A percentile compares a stretch with the other conserved stretches of the same genome.
These are phyloP conservation scores for Xylaria sp. DNA, from an alignment of 2,329 filamentous ascomycete genomes.

Conservation along the genomic window DNA sequence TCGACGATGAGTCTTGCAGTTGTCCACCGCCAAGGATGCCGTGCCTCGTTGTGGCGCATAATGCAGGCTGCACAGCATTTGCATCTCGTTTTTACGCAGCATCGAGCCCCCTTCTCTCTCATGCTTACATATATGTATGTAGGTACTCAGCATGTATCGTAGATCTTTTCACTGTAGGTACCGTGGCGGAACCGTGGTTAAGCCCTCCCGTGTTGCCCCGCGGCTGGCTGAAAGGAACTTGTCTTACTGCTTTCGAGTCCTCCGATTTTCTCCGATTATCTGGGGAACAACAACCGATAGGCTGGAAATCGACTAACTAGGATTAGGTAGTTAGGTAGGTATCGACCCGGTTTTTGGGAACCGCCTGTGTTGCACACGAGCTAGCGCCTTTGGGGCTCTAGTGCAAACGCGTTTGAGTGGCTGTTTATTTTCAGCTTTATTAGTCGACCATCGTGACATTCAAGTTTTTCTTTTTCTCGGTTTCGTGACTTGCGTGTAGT, in stretches of 20 bases:
- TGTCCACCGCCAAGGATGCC: constrained; percentile 4
- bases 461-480: constrained; percentile 16
- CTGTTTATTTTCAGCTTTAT: constrained; percentile 5
- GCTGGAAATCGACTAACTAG: neutral
- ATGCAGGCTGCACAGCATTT: constrained; percentile 8
- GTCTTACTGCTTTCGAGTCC: constrained; percentile 12
- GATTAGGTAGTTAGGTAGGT: too few species aligned
- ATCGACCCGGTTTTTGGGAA: constrained; percentile 29
- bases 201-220: constrained; percentile 22
- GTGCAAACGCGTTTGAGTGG: constrained; percentile 24
- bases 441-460: constrained; percentile 33
- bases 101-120: neutral
- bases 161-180: neutral
- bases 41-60: constrained; percentile 26
- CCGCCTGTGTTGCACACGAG: neutral
- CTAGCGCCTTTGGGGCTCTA: constrained; percentile 20
- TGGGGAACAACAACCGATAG: constrained; percentile 32
- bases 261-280: constrained; percentile 39
- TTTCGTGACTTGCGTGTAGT: constrained; percentile 3
- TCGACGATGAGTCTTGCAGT: neutral
- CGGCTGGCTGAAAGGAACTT: constrained; percentile 25
- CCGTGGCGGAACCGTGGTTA: neutral
- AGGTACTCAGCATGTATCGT: too few species aligned
- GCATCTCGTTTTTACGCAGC: constrained; percentile 11
- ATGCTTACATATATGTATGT: too few species aligned